Conservation (phyloP, 1,284 basidiomycete species). For the Pseudozyma pruni region DNA sequence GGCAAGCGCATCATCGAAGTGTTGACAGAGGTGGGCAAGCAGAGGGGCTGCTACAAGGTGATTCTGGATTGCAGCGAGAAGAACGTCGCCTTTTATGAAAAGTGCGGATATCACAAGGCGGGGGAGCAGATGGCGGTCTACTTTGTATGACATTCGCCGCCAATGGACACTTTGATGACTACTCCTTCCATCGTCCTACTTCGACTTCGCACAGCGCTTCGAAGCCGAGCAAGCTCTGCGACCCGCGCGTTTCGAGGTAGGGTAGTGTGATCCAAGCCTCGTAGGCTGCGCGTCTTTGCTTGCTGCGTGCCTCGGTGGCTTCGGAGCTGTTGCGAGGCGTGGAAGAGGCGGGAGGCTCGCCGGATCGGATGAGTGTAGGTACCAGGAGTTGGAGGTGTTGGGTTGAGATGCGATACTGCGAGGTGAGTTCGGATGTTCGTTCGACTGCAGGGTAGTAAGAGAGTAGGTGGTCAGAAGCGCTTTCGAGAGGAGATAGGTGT, state of each 20-base stretch:
- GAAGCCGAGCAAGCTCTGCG: conserved; percentile 48
- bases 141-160: conserved; percentile 13
- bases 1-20: conserved; percentile 87
- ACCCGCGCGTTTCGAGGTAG: conserved; percentile 47
- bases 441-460: conserved; percentile 12
- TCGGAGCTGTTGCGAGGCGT: conserved; percentile 4
- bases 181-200: conserved; percentile 53
- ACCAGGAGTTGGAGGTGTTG: conserved; percentile 33
- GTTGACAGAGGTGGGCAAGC: conserved; percentile 79
- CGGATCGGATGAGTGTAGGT: conserved; percentile 35
- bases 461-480: neutral
- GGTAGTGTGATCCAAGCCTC: conserved; percentile 51
- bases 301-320: conserved; percentile 10
- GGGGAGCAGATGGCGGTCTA: conserved; percentile 66
- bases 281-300: conserved; percentile 30
- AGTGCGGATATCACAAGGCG: conserved; percentile 76
- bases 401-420: conserved; percentile 43
- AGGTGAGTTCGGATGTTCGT: conserved; percentile 16
- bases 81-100: conserved; percentile 96
- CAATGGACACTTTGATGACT: conserved; percentile 17
- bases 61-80: conserved; percentile 92
- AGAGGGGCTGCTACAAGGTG: conserved; percentile 87
- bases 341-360: conserved; percentile 19
- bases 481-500: neutral
- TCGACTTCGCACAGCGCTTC: conserved; percentile 60